Evolutionary conservation across 2,329 filamentous ascomycete species (phyloP), one percentile per base, ranked within the genome.

Genomic region (Aspergillus ochraceus): DNA sequence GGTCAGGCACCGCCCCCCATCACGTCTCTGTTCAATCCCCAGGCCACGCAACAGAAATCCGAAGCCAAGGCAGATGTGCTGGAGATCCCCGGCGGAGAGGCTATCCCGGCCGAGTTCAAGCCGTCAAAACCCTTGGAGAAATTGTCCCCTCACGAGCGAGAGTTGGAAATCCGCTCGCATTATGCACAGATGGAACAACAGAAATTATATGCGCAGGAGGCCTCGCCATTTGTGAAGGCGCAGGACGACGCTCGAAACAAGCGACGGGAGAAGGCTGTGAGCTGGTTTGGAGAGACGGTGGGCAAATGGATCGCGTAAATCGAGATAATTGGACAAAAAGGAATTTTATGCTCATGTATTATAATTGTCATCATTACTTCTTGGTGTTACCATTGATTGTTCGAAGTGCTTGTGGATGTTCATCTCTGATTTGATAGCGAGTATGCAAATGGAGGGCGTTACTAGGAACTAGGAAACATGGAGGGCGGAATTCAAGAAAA

Each of bases 111-210:
- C 17, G 74, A 71, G 2, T 70, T 74, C 52, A 77, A 71, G 52
- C 70, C 74, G 17, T 70, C 70, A 17, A 78, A 76, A 57, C 70
- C 74, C 2, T 62, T 80, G 52, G 69, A 77, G 11, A 69, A 79
- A 29, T 70, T 81, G 57, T 77, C 76, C 3, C 79, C 79, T 4
- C 79, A 81, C 58, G 78, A 81, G 60, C 72, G 78, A 51, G 79
- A 81, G 57, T 60, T 81, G 59, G 78, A 79, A 56, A 74, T 79
- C 29, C 71, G 73, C 54, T 68, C 74, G 12, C 69, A 77, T 55
- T 71, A 76, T 58, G 71, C 77, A 47, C 68, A 76, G 36, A 49
- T 76, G 36, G 74, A 75, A 29, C 74, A 77, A 52, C 70, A 74
- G 36, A 75, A 72, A 54, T 26, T 70, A 26, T 78, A 77, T 61